Conservation (phyloP, 257 asterid species). For the Linderniella brevidens region DNA sequence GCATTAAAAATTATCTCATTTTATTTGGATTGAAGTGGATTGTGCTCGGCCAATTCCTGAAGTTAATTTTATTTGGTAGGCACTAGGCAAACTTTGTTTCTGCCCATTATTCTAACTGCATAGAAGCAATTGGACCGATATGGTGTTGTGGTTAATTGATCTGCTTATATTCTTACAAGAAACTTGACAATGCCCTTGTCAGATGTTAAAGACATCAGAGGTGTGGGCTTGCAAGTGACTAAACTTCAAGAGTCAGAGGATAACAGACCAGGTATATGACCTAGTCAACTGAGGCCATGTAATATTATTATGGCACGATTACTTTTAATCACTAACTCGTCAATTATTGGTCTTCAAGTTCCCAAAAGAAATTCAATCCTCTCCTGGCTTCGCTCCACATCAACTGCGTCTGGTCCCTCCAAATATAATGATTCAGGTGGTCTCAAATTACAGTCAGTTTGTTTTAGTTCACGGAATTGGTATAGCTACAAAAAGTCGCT, state of each 20-base stretch:
- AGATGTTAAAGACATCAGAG: constrained; percentile 86
- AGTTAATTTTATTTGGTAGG: not conserved
- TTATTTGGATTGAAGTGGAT: not conserved
- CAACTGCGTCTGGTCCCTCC: constrained; percentile 21
- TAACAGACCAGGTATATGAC: constrained; percentile 45
- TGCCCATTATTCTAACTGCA: not conserved
- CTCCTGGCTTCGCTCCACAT: constrained; percentile 57
- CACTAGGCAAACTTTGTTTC: not conserved
- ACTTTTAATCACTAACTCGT: not conserved
- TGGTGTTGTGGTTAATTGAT: not conserved
- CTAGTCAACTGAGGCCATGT: not conserved
- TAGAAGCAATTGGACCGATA: not conserved
- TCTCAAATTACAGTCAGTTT: constrained; percentile 8
- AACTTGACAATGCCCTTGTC: constrained; percentile 5
- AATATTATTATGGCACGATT: not conserved
- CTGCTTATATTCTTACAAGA: not conserved
- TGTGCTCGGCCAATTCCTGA: not conserved
- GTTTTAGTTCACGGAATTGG: too few species aligned
- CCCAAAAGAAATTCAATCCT: constrained; percentile 49
- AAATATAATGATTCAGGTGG: constrained; percentile 12
- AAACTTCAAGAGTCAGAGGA: constrained; percentile 69
- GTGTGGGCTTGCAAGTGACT: constrained; percentile 95
- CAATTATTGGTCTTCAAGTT: constrained; percentile 24
- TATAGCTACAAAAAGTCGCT: too few species aligned
- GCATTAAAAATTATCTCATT: not conserved